Base-by-base conservation (phyloP, 2,329 filamentous ascomycete genomes). In the Pezicula carpinea region DNA sequence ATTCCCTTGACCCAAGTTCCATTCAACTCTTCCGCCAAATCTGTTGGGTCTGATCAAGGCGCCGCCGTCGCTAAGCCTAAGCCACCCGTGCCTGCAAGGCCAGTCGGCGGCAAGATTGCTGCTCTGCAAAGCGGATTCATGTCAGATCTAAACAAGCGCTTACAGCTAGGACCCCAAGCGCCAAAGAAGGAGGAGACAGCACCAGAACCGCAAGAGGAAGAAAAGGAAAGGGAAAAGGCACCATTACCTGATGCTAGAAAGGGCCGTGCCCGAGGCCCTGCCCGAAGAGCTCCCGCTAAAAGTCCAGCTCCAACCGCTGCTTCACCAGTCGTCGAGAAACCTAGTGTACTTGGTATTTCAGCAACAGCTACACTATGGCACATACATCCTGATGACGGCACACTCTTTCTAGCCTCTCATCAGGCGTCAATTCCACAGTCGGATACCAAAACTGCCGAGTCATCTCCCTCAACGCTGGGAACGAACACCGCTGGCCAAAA, bases 241-340 rank as follows among this genome's bases (percentile, higher is more conserved):
- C 90, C 91, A n/a, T 72, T 99, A 21, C 76, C 77, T 18, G 93
- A 99, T 72, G 90, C 91, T 31, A 81, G 93, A 55, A 97, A 97
- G 71, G 83, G 90, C 19, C 80, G 93, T 55, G 93, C 93, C 18
- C 84, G 89, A 54, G 93, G 93, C 10, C 93, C 93, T 14, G 83
- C 89, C 56, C 80, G 90, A 55, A 79, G 90, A 62, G 81, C 86
- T 19, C 79, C 82, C 23, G 72, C 76, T 10, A 77, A 70, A 67
- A 62, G 50, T 43, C 52, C 56, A 14, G 50, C 57, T 21, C 58
- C 61, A 36, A 38, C 50, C 44, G 48, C 47, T 22, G 46, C 43
- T 11, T 18, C 26, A 31, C 26, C 46, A 22, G 34, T 46, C 6
- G 22, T 44, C 13, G 54, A 53, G 21, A 47, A 50, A 21, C 22